Evolutionary conservation across 169 alveolate species (phyloP).

Genomic region (Neospora caninum): DNA sequence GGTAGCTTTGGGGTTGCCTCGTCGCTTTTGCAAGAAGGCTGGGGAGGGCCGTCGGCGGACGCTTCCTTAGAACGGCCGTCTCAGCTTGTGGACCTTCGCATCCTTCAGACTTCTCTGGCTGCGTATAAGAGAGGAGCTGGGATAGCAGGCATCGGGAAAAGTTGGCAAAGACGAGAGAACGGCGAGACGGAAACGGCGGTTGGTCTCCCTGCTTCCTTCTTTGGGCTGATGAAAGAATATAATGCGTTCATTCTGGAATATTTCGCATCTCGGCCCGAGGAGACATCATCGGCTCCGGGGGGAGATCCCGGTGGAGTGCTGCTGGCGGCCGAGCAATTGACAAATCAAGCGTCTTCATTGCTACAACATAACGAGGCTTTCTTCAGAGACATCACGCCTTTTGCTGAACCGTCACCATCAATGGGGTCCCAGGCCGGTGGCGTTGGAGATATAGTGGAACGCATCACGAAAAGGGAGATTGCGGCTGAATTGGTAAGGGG

Average conservation of each 20-base stretch:
- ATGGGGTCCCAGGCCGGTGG: not conserved
- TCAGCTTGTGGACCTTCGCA: not conserved
- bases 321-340: not conserved
- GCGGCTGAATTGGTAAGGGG: not conserved
- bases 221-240: not conserved
- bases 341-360: not conserved
- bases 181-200: not conserved
- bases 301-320: not conserved
- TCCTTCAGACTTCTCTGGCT: not conserved
- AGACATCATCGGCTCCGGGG: not conserved
- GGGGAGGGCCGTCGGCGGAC: not conserved
- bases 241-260: not conserved
- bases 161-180: not conserved
- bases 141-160: not conserved
- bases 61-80: not conserved
- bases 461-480: not conserved
- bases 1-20: not conserved
- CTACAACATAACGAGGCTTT: not conserved
- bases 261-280: not conserved
- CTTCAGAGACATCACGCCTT: not conserved
- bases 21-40: not conserved
- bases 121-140: not conserved
- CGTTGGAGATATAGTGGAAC: not conserved
- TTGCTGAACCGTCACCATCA: not conserved
- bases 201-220: not conserved